These are phyloP conservation scores for Borovskyia barvae DNA, from an alignment of 208 protist genomes.

Conservation along the genomic window DNA sequence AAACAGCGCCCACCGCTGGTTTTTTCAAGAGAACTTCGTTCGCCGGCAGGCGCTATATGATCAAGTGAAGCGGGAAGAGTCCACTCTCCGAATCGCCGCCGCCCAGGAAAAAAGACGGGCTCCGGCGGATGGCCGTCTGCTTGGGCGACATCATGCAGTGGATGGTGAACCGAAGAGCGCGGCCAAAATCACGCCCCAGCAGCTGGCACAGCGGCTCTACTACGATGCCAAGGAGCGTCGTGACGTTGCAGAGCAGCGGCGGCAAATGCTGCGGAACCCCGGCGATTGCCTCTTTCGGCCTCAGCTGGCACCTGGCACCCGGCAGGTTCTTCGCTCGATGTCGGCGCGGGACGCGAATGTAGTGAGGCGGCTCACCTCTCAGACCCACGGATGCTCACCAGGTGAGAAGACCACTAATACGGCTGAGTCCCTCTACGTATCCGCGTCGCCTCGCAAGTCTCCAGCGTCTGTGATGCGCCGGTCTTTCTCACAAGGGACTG, in stretches of 20 bases:
- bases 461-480: too few species aligned
- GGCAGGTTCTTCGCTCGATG: constrained; percentile 39
- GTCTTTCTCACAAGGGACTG: too few species aligned
- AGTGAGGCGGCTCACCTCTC: constrained; percentile 53
- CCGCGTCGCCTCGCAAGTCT: too few species aligned
- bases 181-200: too few species aligned
- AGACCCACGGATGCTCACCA: neutral
- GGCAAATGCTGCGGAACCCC: constrained; percentile 9
- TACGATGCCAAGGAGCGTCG: constrained; percentile 26
- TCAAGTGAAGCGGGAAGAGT: constrained; percentile 51
- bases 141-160: too few species aligned
- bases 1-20: constrained; percentile 57
- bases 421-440: neutral
- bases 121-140: neutral
- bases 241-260: constrained; percentile 35
- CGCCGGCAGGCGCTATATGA: constrained; percentile 67
- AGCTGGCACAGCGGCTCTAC: constrained; percentile 57
- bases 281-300: constrained; percentile 66
- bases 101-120: neutral
- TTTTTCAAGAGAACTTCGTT: constrained; percentile 74
- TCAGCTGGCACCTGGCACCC: constrained; percentile 57
- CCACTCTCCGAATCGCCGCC: constrained; percentile 8
- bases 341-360: constrained; percentile 54
- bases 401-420: neutral
- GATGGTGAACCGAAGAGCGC: too few species aligned